Base-by-base conservation (phyloP, 2,329 filamentous ascomycete species). In the Aureobasidium pullulans region DNA sequence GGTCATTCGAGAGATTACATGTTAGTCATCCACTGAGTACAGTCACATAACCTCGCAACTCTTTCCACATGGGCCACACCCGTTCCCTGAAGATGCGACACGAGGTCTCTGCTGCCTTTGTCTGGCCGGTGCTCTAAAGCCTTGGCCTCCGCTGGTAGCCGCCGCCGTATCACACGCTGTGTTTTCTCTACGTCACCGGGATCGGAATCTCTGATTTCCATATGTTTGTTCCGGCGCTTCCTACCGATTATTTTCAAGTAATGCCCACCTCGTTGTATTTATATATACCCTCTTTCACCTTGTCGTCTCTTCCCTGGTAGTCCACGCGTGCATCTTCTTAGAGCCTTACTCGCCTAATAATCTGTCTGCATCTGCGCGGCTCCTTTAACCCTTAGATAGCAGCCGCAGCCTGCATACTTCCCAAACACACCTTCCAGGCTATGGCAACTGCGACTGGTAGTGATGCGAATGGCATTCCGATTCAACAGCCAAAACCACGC, bases 401-500 rank as follows among this genome's bases (percentile, higher is more conserved):
- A 57, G 53, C 53, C 34, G 34, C 13, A 16, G 10, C 40, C 52
- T 53, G 39, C 50, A 32, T 44, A n/a, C 23, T 23, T 28, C 42
- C n/a, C 6, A n/a, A 42, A 34, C 10, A 28, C 31, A 16, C 9
- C 29, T 7, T 1, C 28, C 57, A 46, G 23, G 16, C 23, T 13
- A 60, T 60, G 58, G 47, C 58, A 23, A 32, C 19, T n/a, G n/a
- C 58, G 10, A 60, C 58, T 8, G 48, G 58, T 13, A 43, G 29
- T 23, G 43, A 58, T 11, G 29, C 37, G 2, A 52, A 60, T 28
- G 59, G n/a, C 43, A 36, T 37, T 19, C 16, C 40, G 16, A 61
- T 69, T 23, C 66, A 66, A 44, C 61, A 65, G 13, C 68, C 68
- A 10, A 66, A 64, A 37, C 64, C 68, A 32, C 66, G 68, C 44